Conservation (phyloP, 2,329 filamentous ascomycete genomes). For the Pestalotiopsis sp. region DNA sequence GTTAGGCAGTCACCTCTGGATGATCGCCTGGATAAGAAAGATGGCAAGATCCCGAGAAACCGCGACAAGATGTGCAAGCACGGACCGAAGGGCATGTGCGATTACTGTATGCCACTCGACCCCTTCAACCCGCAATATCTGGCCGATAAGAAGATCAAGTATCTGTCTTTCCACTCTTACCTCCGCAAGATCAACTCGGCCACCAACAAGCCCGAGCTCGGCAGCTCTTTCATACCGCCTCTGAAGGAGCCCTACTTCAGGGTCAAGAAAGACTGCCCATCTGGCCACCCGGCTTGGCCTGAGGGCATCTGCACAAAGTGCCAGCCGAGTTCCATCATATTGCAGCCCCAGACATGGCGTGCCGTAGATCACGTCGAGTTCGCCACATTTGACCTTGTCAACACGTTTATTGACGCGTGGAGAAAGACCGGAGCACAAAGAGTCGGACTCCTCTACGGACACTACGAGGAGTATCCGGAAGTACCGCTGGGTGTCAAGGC, state of each 20-base stretch:
- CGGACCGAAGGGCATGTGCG: constrained; percentile 97
- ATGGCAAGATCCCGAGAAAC: constrained; percentile 63
- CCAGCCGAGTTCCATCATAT: constrained; percentile 92
- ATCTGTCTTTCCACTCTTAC: constrained; percentile 93
- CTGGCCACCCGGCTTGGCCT: constrained; percentile 90
- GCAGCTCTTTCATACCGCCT: constrained; percentile 94
- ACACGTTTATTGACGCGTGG: constrained; percentile 92
- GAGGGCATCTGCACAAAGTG: constrained; percentile 98
- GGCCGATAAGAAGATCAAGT: constrained; percentile 97
- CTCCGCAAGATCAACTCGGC: constrained; percentile 93
- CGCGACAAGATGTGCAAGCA: constrained; percentile 76
- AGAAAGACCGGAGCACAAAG: constrained; percentile 82
- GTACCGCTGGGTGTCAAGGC: constrained; percentile 94
- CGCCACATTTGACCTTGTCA: constrained; percentile 79
- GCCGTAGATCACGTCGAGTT: constrained; percentile 99
- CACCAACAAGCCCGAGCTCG: constrained; percentile 93
- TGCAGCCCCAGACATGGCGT: constrained; percentile 90
- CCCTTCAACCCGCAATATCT: constrained; percentile 90
- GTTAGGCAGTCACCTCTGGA: constrained; percentile 88
- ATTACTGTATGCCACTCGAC: constrained; percentile 97
- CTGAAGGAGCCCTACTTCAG: constrained; percentile 91
- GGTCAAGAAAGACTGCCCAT: constrained; percentile 86
- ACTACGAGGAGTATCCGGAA: constrained; percentile 87
- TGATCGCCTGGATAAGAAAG: constrained; percentile 79
- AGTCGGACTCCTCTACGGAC: constrained; percentile 87